Percentiles rank a stretch among this genome's conserved stretches.
Evolutionary conservation across 177 flowering plant species (phyloP).

Genomic region (Vitis hybrid): DNA sequence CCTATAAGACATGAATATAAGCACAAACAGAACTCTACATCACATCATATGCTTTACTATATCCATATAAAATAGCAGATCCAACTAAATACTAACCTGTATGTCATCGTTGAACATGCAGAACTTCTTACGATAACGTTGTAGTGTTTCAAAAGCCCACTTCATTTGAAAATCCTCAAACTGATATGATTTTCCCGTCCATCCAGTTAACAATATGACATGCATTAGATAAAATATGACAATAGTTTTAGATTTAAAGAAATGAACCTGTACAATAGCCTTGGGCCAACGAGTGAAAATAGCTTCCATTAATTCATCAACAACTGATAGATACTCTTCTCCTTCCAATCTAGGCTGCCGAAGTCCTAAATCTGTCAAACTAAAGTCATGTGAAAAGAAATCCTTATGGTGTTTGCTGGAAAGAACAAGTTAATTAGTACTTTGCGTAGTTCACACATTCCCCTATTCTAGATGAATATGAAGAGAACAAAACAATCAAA

Average conservation of each 20-base stretch:
- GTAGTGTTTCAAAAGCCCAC: conserved; percentile 99
- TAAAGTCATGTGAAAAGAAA: conserved; percentile 18
- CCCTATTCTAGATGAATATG: background rate
- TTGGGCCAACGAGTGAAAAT: conserved; percentile 93
- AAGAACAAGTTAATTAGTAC: conserved; percentile 1
- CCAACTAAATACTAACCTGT: conserved; percentile 53
- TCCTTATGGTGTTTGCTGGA: conserved; percentile 2
- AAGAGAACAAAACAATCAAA: background rate
- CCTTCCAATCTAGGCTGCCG: conserved; percentile 96
- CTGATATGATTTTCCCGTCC: conserved; percentile 35
- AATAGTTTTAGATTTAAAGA: conserved; percentile 10
- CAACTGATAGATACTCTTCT: conserved; percentile 84
- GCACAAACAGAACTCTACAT: conserved; percentile 7
- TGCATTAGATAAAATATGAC: background rate
- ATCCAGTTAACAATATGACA: conserved; percentile 7
- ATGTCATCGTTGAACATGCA: conserved; percentile 99
- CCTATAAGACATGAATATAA: conserved; percentile 42
- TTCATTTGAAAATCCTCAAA: conserved; percentile 99
- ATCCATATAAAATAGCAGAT: background rate
- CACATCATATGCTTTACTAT: background rate
- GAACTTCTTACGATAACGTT: conserved; percentile 80
- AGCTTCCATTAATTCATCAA: conserved; percentile 99
- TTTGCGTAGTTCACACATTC: background rate
- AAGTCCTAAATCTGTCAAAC: conserved; percentile 85
- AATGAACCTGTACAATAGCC: conserved; percentile 90